phyloP scores from a whole-genome alignment of 176 grass and related monocot genomes.

The Cenchrus fungigraminus region DNA sequence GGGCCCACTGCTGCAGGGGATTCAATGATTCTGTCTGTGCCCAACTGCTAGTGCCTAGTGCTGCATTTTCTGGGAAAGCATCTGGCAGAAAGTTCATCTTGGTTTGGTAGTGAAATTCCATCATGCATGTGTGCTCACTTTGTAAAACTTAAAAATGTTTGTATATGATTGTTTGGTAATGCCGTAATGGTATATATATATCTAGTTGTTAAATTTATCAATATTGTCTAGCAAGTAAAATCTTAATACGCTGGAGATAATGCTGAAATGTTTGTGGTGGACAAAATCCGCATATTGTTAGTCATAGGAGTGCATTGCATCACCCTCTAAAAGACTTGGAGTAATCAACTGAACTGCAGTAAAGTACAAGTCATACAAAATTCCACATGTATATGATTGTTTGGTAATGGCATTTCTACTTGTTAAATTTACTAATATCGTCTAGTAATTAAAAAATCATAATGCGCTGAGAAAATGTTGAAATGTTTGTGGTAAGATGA shows the following conservation, averaged over 20 bases:
- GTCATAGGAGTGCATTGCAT: neutral
- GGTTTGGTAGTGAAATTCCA: neutral
- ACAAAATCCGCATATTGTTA: neutral
- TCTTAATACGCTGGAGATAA: too few species aligned
- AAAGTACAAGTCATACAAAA: neutral
- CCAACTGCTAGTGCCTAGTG: conserved; percentile 14
- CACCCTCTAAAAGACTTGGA: neutral
- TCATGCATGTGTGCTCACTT: neutral
- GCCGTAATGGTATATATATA: too few species aligned
- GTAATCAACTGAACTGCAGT: neutral
- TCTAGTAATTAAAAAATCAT: neutral
- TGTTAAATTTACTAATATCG: neutral
- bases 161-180: too few species aligned
- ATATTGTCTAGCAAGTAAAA: too few species aligned
- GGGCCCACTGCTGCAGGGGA: conserved; percentile 20
- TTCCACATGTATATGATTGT: neutral
- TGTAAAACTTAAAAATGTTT: neutral
- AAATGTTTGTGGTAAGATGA: neutral
- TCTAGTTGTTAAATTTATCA: too few species aligned
- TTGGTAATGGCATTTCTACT: neutral
- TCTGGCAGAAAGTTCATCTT: conserved; percentile 40
- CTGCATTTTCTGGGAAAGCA: conserved; percentile 35
- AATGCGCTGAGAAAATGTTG: too few species aligned
- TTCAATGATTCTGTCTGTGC: conserved; percentile 55
- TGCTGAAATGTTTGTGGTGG: neutral